Conservation (phyloP, 2,329 filamentous ascomycete species). For the Ophiosphaerella narmari region DNA sequence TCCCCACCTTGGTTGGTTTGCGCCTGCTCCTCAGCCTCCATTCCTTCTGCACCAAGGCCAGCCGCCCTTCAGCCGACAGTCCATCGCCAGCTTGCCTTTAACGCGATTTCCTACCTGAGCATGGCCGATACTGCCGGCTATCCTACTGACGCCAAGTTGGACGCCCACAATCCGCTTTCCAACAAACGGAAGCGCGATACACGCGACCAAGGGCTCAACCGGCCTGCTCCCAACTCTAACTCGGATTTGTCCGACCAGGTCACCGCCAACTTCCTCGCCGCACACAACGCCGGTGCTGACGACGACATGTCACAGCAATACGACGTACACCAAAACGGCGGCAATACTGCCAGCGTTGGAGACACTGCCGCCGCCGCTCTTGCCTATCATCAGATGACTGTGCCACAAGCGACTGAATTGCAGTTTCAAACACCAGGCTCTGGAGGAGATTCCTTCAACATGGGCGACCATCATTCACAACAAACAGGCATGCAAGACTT, state of each 20-base stretch:
- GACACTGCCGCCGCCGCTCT: slow-evolving; percentile 66
- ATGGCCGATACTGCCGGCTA: slow-evolving; percentile 49
- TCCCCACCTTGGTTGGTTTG: slow-evolving; percentile 24
- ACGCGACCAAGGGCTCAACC: slow-evolving; percentile 48
- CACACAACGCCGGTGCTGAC: slow-evolving; percentile 46
- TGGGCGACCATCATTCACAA: slow-evolving; percentile 50
- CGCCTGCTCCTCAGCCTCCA: slow-evolving; percentile 19
- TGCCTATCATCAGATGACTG: slow-evolving; percentile 60
- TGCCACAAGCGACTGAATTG: slow-evolving; percentile 60
- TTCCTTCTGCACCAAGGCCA: slow-evolving; percentile 14
- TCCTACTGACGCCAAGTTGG: slow-evolving; percentile 42
- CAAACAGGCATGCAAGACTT: slow-evolving; percentile 45
- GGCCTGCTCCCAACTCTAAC: slow-evolving; percentile 42
- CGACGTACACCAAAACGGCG: slow-evolving; percentile 57
- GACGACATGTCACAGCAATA: slow-evolving; percentile 51
- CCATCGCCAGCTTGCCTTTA: slow-evolving; percentile 6
- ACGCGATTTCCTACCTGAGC: slow-evolving; percentile 7
- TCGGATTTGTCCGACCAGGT: slow-evolving; percentile 46
- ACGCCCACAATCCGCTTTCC: slow-evolving; percentile 34
- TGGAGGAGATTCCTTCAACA: slow-evolving; percentile 51
- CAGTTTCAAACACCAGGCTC: slow-evolving; percentile 55
- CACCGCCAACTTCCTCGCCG: slow-evolving; percentile 45
- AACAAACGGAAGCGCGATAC: slow-evolving; percentile 55
- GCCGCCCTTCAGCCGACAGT: slow-evolving; percentile 2
- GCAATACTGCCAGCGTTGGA: slow-evolving; percentile 54